phyloP scores from a whole-genome alignment of 192 early-diverging fungal genomes.

The Borealophlyctis nickersoniae region DNA sequence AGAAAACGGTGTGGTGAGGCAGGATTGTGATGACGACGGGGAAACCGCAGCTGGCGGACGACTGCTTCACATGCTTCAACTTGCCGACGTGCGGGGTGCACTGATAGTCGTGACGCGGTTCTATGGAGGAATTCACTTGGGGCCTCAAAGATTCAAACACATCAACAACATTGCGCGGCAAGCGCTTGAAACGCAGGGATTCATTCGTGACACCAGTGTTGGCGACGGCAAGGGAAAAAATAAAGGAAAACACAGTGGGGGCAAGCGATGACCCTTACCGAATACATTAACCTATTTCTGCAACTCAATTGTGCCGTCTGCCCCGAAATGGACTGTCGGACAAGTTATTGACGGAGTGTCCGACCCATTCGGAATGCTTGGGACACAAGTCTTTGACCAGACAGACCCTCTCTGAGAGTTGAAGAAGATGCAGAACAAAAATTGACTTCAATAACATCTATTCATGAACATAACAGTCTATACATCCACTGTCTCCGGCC shows the following conservation, averaged over 20 bases:
- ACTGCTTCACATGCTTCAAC: conserved; percentile 77
- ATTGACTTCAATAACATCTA: no score
- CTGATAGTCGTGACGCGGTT: conserved; percentile 80
- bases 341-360: no score
- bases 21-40: conserved; percentile 90
- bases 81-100: conserved; percentile 66
- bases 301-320: no score
- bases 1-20: conserved; percentile 50
- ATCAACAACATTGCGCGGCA: conserved; percentile 82
- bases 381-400: no score
- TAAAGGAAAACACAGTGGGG: not conserved
- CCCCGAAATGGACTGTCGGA: no score
- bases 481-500: no score
- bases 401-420: no score
- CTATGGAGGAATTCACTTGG: conserved; percentile 86
- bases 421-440: no score
- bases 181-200: conserved; percentile 66
- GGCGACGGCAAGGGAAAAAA: not conserved
- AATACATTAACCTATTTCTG: no score
- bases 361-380: no score
- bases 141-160: conserved; percentile 84
- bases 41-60: conserved; percentile 86
- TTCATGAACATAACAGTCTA: no score
- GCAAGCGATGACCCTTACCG: not conserved
- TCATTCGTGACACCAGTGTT: conserved; percentile 3